phyloP scores from a whole-genome alignment of 2,329 filamentous ascomycete species.

The Alternaria sp. region DNA sequence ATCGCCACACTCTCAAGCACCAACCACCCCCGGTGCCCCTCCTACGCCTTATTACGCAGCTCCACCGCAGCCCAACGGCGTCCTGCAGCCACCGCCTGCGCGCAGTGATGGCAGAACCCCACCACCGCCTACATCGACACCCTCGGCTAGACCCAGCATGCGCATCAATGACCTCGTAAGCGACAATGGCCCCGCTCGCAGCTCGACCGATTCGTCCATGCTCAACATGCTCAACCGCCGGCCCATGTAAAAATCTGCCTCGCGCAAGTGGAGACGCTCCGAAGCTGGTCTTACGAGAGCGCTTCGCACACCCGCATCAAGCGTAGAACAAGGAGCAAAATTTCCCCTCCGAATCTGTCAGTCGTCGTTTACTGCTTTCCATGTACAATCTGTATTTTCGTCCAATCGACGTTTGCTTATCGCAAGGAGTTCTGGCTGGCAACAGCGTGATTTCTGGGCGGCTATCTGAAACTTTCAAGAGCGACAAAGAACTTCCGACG shows the following conservation, averaged over 20 bases:
- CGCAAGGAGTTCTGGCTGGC: conserved; percentile 24
- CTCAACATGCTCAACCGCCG: conserved; percentile 54
- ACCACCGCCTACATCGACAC: conserved; percentile 47
- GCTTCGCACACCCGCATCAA: conserved; percentile 19
- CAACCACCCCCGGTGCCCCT: conserved; percentile 45
- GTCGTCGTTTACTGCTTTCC: conserved; percentile 24
- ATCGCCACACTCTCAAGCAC: conserved; percentile 53
- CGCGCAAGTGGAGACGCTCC: conserved; percentile 23
- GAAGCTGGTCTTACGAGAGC: conserved; percentile 45
- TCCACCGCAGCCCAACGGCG: conserved; percentile 40
- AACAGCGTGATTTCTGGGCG: conserved; percentile 34
- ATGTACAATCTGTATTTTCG: conserved; percentile 33
- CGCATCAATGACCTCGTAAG: conserved; percentile 54
- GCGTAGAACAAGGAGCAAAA: conserved; percentile 18
- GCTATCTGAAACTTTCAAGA: conserved; percentile 28
- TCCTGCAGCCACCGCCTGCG: conserved; percentile 46
- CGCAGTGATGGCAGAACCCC: conserved; percentile 53
- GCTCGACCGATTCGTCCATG: conserved; percentile 55
- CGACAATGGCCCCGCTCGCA: conserved; percentile 49
- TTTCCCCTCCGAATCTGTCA: conserved; percentile 1
- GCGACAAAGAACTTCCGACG: conserved; percentile 29
- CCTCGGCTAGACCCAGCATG: conserved; percentile 49
- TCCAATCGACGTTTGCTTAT: conserved; percentile 22
- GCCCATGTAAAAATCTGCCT: conserved; percentile 40
- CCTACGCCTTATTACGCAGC: conserved; percentile 43